phyloP scores from a whole-genome alignment of 495 filamentous ascomycete species.

The Immersiella caudata region DNA sequence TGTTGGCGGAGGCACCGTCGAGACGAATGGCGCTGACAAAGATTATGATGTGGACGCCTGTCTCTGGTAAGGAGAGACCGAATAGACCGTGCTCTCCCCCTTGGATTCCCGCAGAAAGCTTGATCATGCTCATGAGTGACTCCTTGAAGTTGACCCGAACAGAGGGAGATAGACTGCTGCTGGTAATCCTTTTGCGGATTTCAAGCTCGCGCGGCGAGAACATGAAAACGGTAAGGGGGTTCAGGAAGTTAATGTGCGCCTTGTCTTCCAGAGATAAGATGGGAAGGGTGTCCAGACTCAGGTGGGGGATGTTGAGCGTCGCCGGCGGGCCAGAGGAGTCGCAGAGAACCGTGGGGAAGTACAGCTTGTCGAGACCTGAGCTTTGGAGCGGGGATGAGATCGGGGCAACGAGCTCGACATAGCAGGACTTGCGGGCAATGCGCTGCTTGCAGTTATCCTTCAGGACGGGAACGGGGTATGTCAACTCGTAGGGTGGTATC shows the following conservation, averaged over 20 bases:
- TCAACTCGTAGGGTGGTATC: constrained; percentile 29
- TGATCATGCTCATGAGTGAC: constrained; percentile 50
- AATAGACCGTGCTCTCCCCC: constrained; percentile 42
- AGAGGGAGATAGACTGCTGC: background rate
- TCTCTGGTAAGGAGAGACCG: constrained; percentile 34
- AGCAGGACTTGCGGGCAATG: constrained; percentile 51
- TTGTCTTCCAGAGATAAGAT: constrained; percentile 39
- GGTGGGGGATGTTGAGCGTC: constrained; percentile 42
- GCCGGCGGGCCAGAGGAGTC: constrained; percentile 27
- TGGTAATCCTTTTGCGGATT: constrained; percentile 31
- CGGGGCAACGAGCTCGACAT: constrained; percentile 49
- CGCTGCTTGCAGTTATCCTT: constrained; percentile 38
- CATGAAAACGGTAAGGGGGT: constrained; percentile 37
- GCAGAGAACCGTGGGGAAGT: constrained; percentile 35
- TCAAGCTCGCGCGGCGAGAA: constrained; percentile 47
- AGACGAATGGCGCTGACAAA: constrained; percentile 45
- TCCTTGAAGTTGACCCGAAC: constrained; percentile 52
- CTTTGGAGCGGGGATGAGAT: constrained; percentile 28
- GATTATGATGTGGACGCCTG: constrained; percentile 44
- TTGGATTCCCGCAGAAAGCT: constrained; percentile 46
- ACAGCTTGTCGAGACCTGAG: constrained; percentile 32
- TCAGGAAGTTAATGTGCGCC: constrained; percentile 39
- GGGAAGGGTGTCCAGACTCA: constrained; percentile 49
- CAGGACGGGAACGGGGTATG: constrained; percentile 48
- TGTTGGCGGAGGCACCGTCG: constrained; percentile 43